Conservation (phyloP, 192 early-diverging fungal species). For the Gonapodya sp. region DNA sequence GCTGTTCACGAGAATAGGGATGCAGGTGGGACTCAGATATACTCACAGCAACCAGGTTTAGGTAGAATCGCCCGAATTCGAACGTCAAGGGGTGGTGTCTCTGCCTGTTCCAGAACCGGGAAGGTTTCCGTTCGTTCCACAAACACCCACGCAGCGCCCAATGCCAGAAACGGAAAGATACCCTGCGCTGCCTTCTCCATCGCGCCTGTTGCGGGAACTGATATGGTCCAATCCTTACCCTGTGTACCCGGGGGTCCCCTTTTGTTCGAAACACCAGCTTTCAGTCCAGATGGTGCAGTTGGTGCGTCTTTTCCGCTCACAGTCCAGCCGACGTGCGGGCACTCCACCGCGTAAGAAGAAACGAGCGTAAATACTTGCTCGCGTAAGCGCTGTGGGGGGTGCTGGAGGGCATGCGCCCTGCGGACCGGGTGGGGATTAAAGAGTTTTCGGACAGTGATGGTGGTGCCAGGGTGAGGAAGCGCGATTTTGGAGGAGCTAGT, state of each 20-base stretch:
- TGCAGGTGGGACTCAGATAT: no score
- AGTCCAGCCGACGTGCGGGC: not conserved
- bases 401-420: not conserved
- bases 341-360: not conserved
- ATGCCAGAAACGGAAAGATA: not conserved
- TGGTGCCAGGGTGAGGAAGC: not conserved
- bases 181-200: not conserved
- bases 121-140: not conserved
- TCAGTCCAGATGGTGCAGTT: not conserved
- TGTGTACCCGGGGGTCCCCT: not conserved
- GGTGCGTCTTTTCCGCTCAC: not conserved
- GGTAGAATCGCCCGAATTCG: not conserved
- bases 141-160: not conserved
- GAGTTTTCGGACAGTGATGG: not conserved
- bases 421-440: not conserved
- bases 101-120: not conserved
- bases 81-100: not conserved
- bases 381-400: not conserved
- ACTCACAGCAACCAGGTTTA: not conserved
- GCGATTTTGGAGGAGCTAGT: not conserved
- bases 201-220: not conserved
- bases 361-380: not conserved
- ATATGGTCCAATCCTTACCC: not conserved
- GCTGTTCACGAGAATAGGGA: not conserved
- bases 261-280: not conserved